Evolutionary conservation across 805 yeast species (phyloP).

Genomic region (Saccharomycopsis javanensis): DNA sequence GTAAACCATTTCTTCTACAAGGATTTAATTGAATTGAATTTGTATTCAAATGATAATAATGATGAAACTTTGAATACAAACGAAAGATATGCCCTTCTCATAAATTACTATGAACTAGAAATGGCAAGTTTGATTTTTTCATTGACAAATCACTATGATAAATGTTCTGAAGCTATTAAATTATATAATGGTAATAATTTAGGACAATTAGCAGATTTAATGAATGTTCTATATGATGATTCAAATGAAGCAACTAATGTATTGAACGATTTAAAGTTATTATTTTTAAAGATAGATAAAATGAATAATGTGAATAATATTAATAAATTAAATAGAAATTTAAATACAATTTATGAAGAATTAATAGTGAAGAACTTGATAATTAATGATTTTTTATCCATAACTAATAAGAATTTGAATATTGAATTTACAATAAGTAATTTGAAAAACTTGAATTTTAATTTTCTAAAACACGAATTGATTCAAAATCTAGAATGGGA

Average conservation of each 20-base stretch:
- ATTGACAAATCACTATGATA: conserved; percentile 17
- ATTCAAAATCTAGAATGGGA: not conserved
- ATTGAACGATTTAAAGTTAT: conserved; percentile 11
- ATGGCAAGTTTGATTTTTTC: conserved; percentile 18
- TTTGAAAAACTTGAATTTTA: conserved; percentile 13
- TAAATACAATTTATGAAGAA: conserved; percentile 14
- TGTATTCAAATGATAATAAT: conserved; percentile 12
- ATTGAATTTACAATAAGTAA: conserved; percentile 11
- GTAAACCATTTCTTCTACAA: conserved; percentile 13
- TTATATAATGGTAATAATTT: not conserved
- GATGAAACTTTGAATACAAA: conserved; percentile 10
- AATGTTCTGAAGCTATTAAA: conserved; percentile 13
- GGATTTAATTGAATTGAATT: conserved; percentile 15
- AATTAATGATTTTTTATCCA: conserved; percentile 16
- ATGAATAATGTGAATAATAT: conserved; percentile 8
- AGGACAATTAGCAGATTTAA: conserved; percentile 8
- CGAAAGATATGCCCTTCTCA: conserved; percentile 15
- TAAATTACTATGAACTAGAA: conserved; percentile 17
- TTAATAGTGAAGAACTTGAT: conserved; percentile 17
- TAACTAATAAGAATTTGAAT: conserved; percentile 15
- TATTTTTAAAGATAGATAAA: conserved; percentile 12
- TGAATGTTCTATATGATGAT: conserved; percentile 11
- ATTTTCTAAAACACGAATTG: conserved; percentile 9
- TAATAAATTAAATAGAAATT: conserved; percentile 3
- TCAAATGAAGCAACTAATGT: conserved; percentile 17